Evolutionary conservation across 306 rosid species (phyloP).

Genomic region (Mimosa pudica): DNA sequence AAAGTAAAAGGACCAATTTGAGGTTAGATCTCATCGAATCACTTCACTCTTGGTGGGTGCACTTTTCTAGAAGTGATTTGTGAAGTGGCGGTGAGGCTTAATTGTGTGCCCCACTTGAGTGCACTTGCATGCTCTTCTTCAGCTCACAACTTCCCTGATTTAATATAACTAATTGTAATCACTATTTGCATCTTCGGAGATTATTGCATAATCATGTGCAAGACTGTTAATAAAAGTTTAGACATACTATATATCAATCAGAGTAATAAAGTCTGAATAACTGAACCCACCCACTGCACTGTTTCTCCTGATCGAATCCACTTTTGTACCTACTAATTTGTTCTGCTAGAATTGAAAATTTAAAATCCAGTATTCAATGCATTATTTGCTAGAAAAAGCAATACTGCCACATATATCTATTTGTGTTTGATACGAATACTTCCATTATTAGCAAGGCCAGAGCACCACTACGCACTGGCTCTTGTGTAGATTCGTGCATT

Average conservation of each 20-base stretch:
- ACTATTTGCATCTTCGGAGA: conserved; percentile 34
- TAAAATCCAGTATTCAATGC: not conserved
- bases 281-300: not conserved
- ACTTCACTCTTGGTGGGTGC: conserved; percentile 36
- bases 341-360: not conserved
- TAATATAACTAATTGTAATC: conserved; percentile 25
- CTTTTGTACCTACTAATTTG: conserved; percentile 5
- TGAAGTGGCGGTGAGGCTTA: conserved; percentile 40
- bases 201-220: conserved; percentile 35
- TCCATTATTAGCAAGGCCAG: conserved; percentile 7
- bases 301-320: not conserved
- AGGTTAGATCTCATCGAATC: conserved; percentile 18
- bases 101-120: not conserved
- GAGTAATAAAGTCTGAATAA: not conserved
- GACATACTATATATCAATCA: not conserved
- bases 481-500: conserved; percentile 17
- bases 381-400: not conserved
- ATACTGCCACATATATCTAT: not conserved
- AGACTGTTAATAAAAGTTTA: not conserved
- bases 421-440: conserved; percentile 4
- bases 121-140: not conserved
- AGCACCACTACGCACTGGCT: conserved; percentile 1
- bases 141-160: conserved; percentile 7
- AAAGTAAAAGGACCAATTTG: not conserved
- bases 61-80: conserved; percentile 48